A percentile compares a stretch with the other conserved stretches of the same genome.
Conservation (phyloP, 495 filamentous ascomycete species). For the Sphaerosporella brunnea region DNA sequence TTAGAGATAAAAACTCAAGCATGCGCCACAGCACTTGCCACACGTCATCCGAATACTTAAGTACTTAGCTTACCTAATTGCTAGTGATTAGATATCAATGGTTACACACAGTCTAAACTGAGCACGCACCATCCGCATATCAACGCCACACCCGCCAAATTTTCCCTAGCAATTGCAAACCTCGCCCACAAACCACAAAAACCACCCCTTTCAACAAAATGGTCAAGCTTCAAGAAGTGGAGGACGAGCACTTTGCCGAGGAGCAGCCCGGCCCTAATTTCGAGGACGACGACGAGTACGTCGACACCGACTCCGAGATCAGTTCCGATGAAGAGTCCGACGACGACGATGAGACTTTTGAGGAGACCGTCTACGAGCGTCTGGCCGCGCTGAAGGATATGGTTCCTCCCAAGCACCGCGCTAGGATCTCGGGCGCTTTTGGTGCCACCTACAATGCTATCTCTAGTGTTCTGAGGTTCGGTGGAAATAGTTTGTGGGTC, state of each 20-base stretch:
- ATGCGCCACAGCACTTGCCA: too few species aligned
- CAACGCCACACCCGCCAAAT: too few species aligned
- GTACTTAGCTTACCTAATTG: too few species aligned
- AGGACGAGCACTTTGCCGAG: conserved; percentile 77
- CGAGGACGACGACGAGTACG: conserved; percentile 71
- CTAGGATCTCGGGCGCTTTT: conserved; percentile 43
- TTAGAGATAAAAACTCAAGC: too few species aligned
- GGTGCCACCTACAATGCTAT: conserved; percentile 40
- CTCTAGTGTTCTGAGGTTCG: conserved; percentile 43
- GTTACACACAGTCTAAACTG: too few species aligned
- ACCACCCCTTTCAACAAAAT: conserved; percentile 41
- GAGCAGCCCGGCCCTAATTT: conserved; percentile 45
- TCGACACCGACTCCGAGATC: conserved; percentile 61
- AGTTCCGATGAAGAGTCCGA: conserved; percentile 38
- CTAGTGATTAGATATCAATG: too few species aligned
- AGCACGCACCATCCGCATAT: too few species aligned
- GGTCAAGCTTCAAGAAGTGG: conserved; percentile 91
- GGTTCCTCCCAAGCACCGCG: conserved; percentile 65
- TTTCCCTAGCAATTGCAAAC: too few species aligned
- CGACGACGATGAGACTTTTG: conserved; percentile 32
- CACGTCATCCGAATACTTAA: too few species aligned
- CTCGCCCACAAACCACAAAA: conserved; percentile 1
- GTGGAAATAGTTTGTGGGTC: conserved; percentile 73
- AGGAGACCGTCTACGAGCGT: conserved; percentile 59
- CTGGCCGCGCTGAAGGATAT: conserved; percentile 79